These are phyloP conservation scores for Termitomyces sp. DNA, from an alignment of 768 basidiomycete genomes.

Conservation along the genomic window DNA sequence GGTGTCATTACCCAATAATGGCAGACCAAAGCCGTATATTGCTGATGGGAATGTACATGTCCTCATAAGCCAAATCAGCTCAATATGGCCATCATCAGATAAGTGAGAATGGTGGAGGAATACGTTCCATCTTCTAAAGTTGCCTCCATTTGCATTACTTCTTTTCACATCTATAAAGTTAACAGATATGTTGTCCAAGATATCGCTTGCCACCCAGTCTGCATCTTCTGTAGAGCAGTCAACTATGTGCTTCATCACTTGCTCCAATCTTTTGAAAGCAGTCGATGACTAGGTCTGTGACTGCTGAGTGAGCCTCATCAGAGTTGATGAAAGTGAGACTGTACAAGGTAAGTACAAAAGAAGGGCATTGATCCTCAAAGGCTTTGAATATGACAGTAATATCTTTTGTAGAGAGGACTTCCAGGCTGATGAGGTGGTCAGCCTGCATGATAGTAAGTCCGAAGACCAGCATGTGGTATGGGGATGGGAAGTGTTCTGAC, in stretches of 20 bases:
- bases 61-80: background rate
- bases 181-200: background rate
- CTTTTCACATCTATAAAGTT: background rate
- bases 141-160: background rate
- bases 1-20: background rate
- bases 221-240: background rate
- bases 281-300: background rate
- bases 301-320: too few species aligned
- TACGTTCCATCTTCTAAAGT: background rate
- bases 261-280: background rate
- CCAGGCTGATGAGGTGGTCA: background rate
- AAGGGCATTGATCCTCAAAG: background rate
- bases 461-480: too few species aligned
- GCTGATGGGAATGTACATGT: background rate
- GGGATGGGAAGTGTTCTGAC: too few species aligned
- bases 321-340: too few species aligned
- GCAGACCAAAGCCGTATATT: background rate
- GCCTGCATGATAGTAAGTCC: too few species aligned
- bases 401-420: background rate
- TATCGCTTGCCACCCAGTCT: background rate
- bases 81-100: background rate
- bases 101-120: background rate
- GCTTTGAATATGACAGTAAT: background rate
- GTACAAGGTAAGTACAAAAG: background rate
- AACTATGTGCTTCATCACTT: background rate